phyloP scores from a whole-genome alignment of 1,139 yeast species.

The Taphrina confusa region DNA sequence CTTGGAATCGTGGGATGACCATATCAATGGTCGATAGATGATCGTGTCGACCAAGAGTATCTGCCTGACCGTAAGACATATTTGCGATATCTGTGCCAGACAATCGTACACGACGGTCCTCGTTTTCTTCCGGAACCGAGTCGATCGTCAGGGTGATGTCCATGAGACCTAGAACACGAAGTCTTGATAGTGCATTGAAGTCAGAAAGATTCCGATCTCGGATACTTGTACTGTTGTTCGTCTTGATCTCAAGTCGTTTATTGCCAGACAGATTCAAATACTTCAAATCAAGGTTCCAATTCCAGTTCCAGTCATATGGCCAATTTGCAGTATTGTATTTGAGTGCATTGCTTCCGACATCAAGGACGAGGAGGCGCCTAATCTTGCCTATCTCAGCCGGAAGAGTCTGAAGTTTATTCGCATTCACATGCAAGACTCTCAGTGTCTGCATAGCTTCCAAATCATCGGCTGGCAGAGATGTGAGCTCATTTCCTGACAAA shows the following conservation, averaged over 20 bases:
- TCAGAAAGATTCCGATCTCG: slow-evolving; percentile 62
- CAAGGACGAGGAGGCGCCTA: slow-evolving; percentile 65
- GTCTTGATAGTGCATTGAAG: slow-evolving; percentile 68
- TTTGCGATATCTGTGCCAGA: slow-evolving; percentile 81
- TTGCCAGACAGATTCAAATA: slow-evolving; percentile 91
- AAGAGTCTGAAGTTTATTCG: slow-evolving; percentile 78
- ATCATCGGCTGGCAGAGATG: slow-evolving; percentile 83
- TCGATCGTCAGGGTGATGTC: slow-evolving; percentile 88
- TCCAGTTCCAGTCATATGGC: slow-evolving; percentile 99
- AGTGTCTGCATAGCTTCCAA: slow-evolving; percentile 63
- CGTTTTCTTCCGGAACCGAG: slow-evolving; percentile 83
- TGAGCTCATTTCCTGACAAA: slow-evolving; percentile 78
- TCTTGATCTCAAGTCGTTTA: slow-evolving; percentile 82
- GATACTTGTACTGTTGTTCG: slow-evolving; percentile 50
- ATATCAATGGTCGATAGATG: slow-evolving; percentile 76
- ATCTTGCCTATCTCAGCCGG: slow-evolving; percentile 87
- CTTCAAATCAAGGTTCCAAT: slow-evolving; percentile 70
- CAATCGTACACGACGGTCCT: slow-evolving; percentile 82
- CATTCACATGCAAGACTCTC: slow-evolving; percentile 68
- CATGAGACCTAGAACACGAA: slow-evolving; percentile 80
- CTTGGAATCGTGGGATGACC: slow-evolving; percentile 83
- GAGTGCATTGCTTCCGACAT: slow-evolving; percentile 87
- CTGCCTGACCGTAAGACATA: slow-evolving; percentile 85
- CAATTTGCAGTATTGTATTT: slow-evolving; percentile 90
- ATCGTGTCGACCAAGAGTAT: slow-evolving; percentile 70